Base-by-base conservation (phyloP, 805 yeast genomes). In the Ogataea sp. region DNA sequence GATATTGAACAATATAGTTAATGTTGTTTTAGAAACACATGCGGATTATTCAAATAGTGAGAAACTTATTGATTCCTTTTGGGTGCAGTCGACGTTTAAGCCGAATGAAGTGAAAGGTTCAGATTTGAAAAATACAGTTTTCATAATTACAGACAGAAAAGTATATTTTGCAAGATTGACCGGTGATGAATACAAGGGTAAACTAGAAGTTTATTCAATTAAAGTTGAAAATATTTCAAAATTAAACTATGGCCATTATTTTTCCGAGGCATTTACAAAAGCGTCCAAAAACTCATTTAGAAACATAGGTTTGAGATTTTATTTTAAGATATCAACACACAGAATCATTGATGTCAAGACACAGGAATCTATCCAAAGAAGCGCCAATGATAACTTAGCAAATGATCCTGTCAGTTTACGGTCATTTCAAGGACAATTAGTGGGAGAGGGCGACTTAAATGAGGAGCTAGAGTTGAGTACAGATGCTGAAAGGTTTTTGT, bases 231-330 rank as follows among this genome's bases (percentile, higher is more conserved):
- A 45, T 23, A 41, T 54, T 23, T 38, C 36, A 24, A 44, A 38
- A 13, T 20, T 67, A 28, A 50, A 52, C 21, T 61, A 61, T 41
- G 68, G 68, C 17, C 47, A 46, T 25, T 55, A 44, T 36, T 49
- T 46, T 38, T 26, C 39, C 8, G 44, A 47, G 23, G 41, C 50
- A 18, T 43, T 45, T 10, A 47, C 53, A 2, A 32, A 45, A 2
- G 32, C 48, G n/a, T 44, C 50, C 9, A 42, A 46, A 35, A 61
- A 58, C 35, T 62, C 64, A 14, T 50, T 45, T 23, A 56, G 48
- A 39, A 64, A 62, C 36, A 43, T 61, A 32, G 67, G 67, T 1
- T 21, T 62, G 24, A 41, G 37, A 26, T 37, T 53, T 26, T 36
- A 20, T n/a, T 46, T 45, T 34, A 24, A 31, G 6, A 27, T 34